Percentiles rank a stretch among this genome's conserved stretches.
These are phyloP conservation scores for Alternaria brassicicola DNA, from an alignment of 2,329 filamentous ascomycete species.

Conservation along the genomic window DNA sequence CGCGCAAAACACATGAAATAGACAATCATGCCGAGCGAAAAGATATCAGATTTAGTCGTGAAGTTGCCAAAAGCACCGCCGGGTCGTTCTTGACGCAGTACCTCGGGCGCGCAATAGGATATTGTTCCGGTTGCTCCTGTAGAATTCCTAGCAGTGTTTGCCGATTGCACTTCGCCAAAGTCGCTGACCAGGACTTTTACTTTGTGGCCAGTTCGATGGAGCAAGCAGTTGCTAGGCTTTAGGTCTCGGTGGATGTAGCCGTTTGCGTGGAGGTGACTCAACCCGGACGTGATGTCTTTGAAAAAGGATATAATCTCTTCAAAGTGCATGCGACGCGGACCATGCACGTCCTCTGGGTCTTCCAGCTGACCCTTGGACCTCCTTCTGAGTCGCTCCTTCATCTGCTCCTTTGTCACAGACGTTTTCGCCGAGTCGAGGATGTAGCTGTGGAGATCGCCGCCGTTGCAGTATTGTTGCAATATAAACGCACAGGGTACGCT, in stretches of 20 bases:
- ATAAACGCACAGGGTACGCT: conserved; percentile 96
- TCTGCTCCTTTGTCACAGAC: conserved; percentile 73
- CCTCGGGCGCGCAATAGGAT: conserved; percentile 96
- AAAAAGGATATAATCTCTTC: conserved; percentile 98
- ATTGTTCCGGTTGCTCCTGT: conserved; percentile 95
- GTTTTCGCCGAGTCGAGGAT: conserved; percentile 72
- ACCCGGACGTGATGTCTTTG: conserved; percentile 88
- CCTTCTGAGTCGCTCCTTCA: conserved; percentile 86
- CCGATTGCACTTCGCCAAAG: conserved; percentile 93
- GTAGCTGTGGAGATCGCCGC: conserved; percentile 87
- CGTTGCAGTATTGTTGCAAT: conserved; percentile 95
- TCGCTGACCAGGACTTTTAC: conserved; percentile 90
- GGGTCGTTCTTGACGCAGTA: conserved; percentile 69
- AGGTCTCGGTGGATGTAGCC: conserved; percentile 96
- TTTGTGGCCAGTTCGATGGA: conserved; percentile 76
- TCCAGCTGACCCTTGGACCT: conserved; percentile 80
- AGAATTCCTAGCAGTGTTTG: conserved; percentile 80
- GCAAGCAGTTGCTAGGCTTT: conserved; percentile 92
- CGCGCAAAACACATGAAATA: conserved; percentile 97
- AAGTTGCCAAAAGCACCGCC: conserved; percentile 86
- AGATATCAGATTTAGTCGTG: conserved; percentile 96
- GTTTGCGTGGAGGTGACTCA: conserved; percentile 86
- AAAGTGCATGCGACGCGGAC: conserved; percentile 68
- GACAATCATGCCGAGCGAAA: conserved; percentile 96
- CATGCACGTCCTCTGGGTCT: conserved; percentile 58